Conservation (phyloP, 2,329 filamentous ascomycete genomes). For the Fusarium sp. region DNA sequence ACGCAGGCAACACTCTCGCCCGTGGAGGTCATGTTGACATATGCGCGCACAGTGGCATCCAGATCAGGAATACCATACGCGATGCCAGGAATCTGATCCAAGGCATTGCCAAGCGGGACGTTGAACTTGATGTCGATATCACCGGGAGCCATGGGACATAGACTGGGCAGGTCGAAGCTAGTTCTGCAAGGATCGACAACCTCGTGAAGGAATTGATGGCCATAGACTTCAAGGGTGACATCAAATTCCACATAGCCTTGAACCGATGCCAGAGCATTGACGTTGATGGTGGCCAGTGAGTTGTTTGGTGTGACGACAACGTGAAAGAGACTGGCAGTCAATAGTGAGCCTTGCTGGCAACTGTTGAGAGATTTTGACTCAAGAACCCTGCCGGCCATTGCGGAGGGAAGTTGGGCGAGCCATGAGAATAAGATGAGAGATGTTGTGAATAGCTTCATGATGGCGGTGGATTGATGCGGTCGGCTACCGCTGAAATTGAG, state of each 20-base stretch:
- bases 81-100: conserved; percentile 78
- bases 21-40: conserved; percentile 74
- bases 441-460: conserved; percentile 19
- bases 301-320: conserved; percentile 82
- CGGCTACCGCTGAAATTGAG: background rate
- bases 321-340: conserved; percentile 89
- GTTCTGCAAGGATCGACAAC: conserved; percentile 79
- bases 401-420: conserved; percentile 14
- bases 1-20: conserved; percentile 80
- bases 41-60: conserved; percentile 83
- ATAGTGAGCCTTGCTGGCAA: conserved; percentile 83
- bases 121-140: conserved; percentile 79
- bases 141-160: conserved; percentile 91
- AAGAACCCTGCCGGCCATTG: conserved; percentile 71
- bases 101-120: conserved; percentile 65
- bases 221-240: conserved; percentile 81
- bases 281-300: conserved; percentile 74
- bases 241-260: conserved; percentile 83
- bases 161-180: conserved; percentile 65
- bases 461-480: background rate
- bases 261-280: conserved; percentile 83
- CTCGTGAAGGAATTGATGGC: conserved; percentile 73
- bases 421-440: conserved; percentile 19
- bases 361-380: conserved; percentile 84
- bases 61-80: conserved; percentile 91